These are phyloP conservation scores for Alternaria conjuncta DNA, from an alignment of 2,329 filamentous ascomycete species.

Conservation along the genomic window DNA sequence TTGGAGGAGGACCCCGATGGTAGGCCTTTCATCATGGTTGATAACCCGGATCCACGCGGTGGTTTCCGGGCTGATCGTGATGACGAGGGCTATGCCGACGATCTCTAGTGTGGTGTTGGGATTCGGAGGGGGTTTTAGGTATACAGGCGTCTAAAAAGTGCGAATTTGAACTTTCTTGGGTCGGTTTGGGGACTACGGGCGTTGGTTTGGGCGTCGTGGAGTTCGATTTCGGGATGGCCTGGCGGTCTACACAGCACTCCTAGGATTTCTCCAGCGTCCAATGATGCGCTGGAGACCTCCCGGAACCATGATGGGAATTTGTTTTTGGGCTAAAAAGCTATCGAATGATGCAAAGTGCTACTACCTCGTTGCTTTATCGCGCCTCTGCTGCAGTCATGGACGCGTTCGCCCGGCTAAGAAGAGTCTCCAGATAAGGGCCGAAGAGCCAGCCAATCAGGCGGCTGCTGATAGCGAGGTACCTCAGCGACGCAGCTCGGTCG, in stretches of 20 bases:
- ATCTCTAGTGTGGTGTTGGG: slow-evolving; percentile 17
- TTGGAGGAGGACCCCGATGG: slow-evolving; percentile 49
- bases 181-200: neutral
- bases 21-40: slow-evolving; percentile 50
- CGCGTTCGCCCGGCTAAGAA: neutral
- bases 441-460: slow-evolving; percentile 8
- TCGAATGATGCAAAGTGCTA: neutral
- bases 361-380: neutral
- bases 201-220: neutral
- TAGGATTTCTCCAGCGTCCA: neutral
- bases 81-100: slow-evolving; percentile 43
- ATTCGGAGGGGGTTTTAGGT: neutral
- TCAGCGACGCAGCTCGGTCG: neutral
- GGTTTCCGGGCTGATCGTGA: slow-evolving; percentile 41
- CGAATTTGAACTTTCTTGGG: neutral
- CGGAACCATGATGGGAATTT: neutral
- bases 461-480: slow-evolving; percentile 6
- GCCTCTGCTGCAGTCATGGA: slow-evolving; percentile 3
- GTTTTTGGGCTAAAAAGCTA: neutral
- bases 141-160: neutral
- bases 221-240: neutral
- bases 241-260: neutral
- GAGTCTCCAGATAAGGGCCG: slow-evolving; percentile 12
- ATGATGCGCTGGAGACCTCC: neutral
- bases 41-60: slow-evolving; percentile 38